Percentiles rank a stretch among this genome's conserved stretches.
Conservation (phyloP, 1,139 yeast genomes). For the Kluyveromyces marxianus region DNA sequence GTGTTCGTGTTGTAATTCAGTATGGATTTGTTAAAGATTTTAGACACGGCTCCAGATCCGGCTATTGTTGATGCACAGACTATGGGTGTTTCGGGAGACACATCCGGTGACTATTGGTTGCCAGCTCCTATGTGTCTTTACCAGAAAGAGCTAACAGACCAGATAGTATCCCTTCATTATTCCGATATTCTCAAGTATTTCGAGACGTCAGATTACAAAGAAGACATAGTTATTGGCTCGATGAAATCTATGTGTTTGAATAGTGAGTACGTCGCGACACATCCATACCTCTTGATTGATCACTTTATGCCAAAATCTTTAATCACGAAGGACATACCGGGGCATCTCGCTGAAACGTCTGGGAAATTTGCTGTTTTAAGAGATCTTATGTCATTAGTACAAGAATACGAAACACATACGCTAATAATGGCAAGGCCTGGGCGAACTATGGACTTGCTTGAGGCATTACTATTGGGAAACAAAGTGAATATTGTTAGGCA, state of each 20-base stretch:
- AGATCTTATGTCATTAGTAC: conserved; percentile 43
- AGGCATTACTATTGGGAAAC: conserved; percentile 66
- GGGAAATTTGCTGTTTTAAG: conserved; percentile 74
- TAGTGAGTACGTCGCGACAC: conserved; percentile 74
- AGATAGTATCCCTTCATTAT: conserved; percentile 83
- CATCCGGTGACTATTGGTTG: conserved; percentile 66
- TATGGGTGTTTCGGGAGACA: conserved; percentile 29
- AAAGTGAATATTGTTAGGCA: conserved; percentile 59
- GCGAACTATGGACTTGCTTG: conserved; percentile 65
- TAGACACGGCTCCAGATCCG: conserved; percentile 84
- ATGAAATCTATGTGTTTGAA: conserved; percentile 67
- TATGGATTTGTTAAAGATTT: conserved; percentile 70
- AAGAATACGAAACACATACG: conserved; percentile 37
- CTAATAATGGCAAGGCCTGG: conserved; percentile 52
- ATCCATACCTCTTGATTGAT: conserved; percentile 77
- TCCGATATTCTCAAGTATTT: conserved; percentile 84
- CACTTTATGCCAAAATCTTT: conserved; percentile 83
- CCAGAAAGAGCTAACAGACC: conserved; percentile 88
- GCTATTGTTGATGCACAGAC: conserved; percentile 50
- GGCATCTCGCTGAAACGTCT: conserved; percentile 67
- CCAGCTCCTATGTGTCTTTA: conserved; percentile 86
- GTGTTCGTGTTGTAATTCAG: not conserved
- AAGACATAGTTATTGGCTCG: conserved; percentile 57
- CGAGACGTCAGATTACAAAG: conserved; percentile 48
- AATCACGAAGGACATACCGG: conserved; percentile 68